phyloP scores from a whole-genome alignment of 371 early-diverging fungal species.

The Apophysomyces ossiformis region DNA sequence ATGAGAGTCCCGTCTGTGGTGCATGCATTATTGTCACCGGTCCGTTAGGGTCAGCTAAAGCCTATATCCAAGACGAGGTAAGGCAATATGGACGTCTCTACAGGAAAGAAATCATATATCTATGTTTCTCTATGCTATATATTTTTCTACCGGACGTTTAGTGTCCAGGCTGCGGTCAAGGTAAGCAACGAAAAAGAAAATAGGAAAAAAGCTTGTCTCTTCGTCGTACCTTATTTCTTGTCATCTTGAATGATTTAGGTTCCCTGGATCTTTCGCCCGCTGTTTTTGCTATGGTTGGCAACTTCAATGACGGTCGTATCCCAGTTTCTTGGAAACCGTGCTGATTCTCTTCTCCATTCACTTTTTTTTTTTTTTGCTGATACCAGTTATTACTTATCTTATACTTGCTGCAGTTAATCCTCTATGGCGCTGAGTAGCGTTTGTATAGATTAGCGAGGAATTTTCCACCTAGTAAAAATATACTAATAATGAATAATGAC shows the following conservation, averaged over 20 bases:
- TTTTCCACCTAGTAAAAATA: no score
- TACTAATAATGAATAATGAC: no score
- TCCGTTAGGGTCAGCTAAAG: conserved; percentile 40
- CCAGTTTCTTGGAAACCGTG: conserved; percentile 49
- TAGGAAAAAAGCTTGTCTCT: background rate
- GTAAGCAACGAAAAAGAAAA: conserved; percentile 5
- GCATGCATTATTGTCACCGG: conserved; percentile 46
- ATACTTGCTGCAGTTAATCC: no score
- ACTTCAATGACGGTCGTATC: conserved; percentile 41
- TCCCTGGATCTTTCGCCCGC: conserved; percentile 53
- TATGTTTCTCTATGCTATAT: no score
- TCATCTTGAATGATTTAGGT: conserved; percentile 15
- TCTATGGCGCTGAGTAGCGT: no score
- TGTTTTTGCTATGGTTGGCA: conserved; percentile 41
- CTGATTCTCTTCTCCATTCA: conserved; percentile 7
- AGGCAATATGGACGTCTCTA: background rate
- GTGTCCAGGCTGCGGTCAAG: conserved; percentile 48
- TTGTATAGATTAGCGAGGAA: no score
- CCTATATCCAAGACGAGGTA: conserved; percentile 52
- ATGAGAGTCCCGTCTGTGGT: conserved; percentile 51
- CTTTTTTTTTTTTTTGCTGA: background rate
- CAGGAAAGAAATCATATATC: background rate
- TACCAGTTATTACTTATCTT: no score
- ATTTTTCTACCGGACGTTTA: background rate
- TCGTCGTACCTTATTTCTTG: no score